A percentile compares a stretch with the other conserved stretches of the same genome.
Evolutionary conservation across 148 eudicot species (phyloP).

Genomic region (Gaultheria prostrata): DNA sequence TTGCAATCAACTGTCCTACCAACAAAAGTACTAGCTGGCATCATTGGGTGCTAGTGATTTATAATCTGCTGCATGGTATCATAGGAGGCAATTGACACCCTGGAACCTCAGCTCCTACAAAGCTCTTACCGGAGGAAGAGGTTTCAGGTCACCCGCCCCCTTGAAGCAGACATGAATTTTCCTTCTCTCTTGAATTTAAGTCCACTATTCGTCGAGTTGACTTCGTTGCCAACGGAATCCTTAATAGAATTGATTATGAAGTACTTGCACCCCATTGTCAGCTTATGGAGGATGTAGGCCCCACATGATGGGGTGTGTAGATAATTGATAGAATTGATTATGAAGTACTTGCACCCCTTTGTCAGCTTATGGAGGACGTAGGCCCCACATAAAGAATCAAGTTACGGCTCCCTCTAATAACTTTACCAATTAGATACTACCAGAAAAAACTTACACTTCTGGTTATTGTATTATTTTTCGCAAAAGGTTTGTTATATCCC

Average conservation of each 20-base stretch:
- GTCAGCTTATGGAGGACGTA: not conserved
- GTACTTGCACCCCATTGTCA: too few species aligned
- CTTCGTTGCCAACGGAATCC: not conserved
- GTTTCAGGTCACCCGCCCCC: not conserved
- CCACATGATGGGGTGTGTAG: too few species aligned
- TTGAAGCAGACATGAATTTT: not conserved
- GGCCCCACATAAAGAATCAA: not conserved
- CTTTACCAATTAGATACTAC: not conserved
- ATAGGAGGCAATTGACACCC: not conserved
- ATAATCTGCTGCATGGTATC: not conserved
- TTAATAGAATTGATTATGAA: not conserved
- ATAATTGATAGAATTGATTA: not conserved
- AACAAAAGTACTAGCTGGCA: not conserved
- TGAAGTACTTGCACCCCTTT: not conserved
- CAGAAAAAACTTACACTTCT: not conserved
- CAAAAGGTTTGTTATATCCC: not conserved
- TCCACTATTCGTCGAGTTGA: not conserved
- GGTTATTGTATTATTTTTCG: not conserved
- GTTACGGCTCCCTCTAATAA: not conserved
- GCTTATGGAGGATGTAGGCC: too few species aligned
- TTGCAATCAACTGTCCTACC: not conserved
- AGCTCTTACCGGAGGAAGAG: not conserved
- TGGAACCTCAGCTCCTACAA: not conserved
- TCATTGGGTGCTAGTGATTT: not conserved
- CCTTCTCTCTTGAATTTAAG: too few species aligned